These are phyloP conservation scores for Barnettozyma siamensis DNA, from an alignment of 805 yeast species.

Conservation along the genomic window DNA sequence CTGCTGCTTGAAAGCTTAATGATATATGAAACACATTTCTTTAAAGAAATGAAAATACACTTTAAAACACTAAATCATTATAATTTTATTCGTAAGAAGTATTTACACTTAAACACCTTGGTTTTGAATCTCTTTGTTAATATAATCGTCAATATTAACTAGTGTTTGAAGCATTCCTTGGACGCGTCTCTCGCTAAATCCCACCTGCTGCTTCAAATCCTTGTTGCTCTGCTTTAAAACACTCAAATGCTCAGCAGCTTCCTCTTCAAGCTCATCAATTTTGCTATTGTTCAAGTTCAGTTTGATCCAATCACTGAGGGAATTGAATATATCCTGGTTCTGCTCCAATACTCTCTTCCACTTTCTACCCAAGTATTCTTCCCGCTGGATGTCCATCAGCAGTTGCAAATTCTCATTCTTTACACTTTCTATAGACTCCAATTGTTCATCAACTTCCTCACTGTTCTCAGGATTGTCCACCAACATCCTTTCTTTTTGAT, in stretches of 20 bases:
- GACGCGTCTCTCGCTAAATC: neutral
- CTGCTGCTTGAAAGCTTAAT: neutral
- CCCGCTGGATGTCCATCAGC: slow-evolving; percentile 28
- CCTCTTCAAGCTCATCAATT: slow-evolving; percentile 1
- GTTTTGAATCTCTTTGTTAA: slow-evolving; percentile 2
- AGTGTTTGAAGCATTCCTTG: neutral
- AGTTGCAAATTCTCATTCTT: slow-evolving; percentile 25
- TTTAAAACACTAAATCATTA: too few species aligned
- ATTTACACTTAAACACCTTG: too few species aligned
- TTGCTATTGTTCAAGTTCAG: neutral
- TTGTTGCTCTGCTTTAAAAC: slow-evolving; percentile 1
- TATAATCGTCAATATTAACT: neutral
- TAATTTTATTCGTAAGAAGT: too few species aligned
- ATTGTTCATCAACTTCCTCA: neutral
- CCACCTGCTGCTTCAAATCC: slow-evolving; percentile 1
- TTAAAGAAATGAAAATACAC: too few species aligned
- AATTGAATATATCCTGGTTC: slow-evolving; percentile 25
- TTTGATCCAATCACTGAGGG: slow-evolving; percentile 9
- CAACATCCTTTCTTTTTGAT: neutral
- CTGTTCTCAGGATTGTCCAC: neutral
- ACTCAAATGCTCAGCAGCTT: neutral
- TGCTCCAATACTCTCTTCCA: slow-evolving; percentile 25
- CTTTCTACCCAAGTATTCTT: slow-evolving; percentile 25
- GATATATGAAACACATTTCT: too few species aligned
- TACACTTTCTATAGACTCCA: slow-evolving; percentile 13